phyloP scores from a whole-genome alignment of 208 protist genomes.

The Acanthamoeba royreba region DNA sequence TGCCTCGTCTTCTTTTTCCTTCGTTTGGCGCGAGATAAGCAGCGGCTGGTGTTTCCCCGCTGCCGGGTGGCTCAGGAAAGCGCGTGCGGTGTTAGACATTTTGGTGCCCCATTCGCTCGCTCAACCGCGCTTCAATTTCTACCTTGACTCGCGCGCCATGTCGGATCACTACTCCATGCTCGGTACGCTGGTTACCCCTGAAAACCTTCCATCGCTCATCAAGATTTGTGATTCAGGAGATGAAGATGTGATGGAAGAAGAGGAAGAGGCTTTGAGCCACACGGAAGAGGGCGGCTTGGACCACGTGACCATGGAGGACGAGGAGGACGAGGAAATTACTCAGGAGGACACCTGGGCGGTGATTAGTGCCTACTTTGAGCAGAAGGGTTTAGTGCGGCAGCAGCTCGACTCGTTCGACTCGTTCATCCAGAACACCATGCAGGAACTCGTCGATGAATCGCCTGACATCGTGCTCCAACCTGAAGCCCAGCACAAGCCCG shows the following conservation, averaged over 20 bases:
- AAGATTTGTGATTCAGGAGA: neutral
- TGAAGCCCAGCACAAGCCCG: conserved; percentile 60
- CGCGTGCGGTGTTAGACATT: too few relatives aligned
- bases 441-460: conserved; percentile 84
- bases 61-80: too few relatives aligned
- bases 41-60: too few relatives aligned
- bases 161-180: too few relatives aligned
- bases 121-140: too few relatives aligned
- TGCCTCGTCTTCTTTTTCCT: too few relatives aligned
- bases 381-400: conserved; percentile 97
- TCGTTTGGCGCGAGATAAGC: too few relatives aligned
- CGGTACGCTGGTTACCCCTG: too few relatives aligned
- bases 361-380: conserved; percentile 95
- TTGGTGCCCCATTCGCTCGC: too few relatives aligned
- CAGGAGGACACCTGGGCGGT: conserved; percentile 96
- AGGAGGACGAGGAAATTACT: conserved; percentile 72
- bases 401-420: conserved; percentile 99
- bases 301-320: neutral
- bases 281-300: neutral
- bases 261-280: neutral
- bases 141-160: too few relatives aligned
- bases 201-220: too few relatives aligned
- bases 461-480: conserved; percentile 75
- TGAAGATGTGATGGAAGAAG: neutral
- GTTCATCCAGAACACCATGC: conserved; percentile 89